phyloP scores from a whole-genome alignment of 2,329 filamentous ascomycete genomes.

The Anisogramma anomala region DNA sequence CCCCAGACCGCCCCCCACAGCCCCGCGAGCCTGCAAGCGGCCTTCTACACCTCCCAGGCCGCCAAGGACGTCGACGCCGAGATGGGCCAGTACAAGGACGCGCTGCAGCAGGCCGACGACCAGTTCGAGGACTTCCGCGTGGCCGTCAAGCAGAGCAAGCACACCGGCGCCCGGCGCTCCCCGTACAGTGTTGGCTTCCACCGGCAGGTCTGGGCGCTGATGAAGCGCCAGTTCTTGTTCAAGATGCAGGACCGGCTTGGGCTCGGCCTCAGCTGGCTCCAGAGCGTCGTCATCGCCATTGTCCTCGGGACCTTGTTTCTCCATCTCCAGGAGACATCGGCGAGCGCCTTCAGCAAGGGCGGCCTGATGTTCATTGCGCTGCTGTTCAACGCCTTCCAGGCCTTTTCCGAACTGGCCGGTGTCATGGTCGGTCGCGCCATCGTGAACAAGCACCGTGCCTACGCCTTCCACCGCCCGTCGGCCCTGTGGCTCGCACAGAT shows the following conservation, averaged over 20 bases:
- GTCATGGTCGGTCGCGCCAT: constrained; percentile 69
- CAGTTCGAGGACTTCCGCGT: constrained; percentile 64
- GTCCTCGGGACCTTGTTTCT: constrained; percentile 72
- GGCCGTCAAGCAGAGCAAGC: constrained; percentile 69
- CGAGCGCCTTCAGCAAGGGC: constrained; percentile 68
- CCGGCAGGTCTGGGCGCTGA: constrained; percentile 69
- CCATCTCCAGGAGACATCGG: constrained; percentile 51
- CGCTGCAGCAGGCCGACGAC: constrained; percentile 51
- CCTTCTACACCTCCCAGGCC: constrained; percentile 56
- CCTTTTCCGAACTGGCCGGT: constrained; percentile 63
- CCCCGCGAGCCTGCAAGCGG: constrained; percentile 53
- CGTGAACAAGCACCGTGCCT: constrained; percentile 74
- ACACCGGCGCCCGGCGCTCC: constrained; percentile 59
- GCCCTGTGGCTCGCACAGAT: constrained; percentile 78
- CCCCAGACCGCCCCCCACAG: constrained; percentile 56
- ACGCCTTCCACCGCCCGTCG: constrained; percentile 71
- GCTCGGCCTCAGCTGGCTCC: constrained; percentile 59
- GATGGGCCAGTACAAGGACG: constrained; percentile 57
- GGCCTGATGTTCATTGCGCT: constrained; percentile 71
- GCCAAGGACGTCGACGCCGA: constrained; percentile 47
- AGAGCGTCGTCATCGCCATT: constrained; percentile 60
- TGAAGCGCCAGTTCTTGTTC: constrained; percentile 73
- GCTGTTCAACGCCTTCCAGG: constrained; percentile 79
- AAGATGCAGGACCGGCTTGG: constrained; percentile 79
- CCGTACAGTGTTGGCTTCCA: constrained; percentile 79